Evolutionary conservation across 768 basidiomycete species (phyloP).

Genomic region (Gymnopilus dilepis): DNA sequence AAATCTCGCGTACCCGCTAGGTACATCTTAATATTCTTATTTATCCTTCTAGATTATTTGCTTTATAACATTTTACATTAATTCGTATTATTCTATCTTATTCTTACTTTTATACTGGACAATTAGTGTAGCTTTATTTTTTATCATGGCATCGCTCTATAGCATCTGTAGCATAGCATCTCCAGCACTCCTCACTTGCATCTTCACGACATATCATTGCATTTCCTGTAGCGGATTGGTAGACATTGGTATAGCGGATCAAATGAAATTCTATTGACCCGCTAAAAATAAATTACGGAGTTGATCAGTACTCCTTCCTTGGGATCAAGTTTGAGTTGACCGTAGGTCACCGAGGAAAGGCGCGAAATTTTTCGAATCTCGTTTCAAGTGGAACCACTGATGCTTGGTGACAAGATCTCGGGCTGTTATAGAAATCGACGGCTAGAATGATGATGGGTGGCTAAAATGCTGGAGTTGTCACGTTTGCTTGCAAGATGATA

Average conservation of each 20-base stretch:
- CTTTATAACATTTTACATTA: background rate
- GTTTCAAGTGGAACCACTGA: constrained; percentile 6
- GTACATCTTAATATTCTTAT: constrained; percentile 1
- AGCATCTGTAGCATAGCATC: constrained; percentile 6
- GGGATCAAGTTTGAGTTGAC: constrained; percentile 16
- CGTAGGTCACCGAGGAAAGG: constrained; percentile 14
- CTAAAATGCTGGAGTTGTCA: constrained; percentile 6
- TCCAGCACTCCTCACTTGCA: background rate
- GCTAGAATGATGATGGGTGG: background rate
- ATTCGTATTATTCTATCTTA: constrained; percentile 4
- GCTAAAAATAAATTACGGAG: constrained; percentile 15
- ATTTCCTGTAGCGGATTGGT: too few species aligned
- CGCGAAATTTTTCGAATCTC: constrained; percentile 2
- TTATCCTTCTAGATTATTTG: constrained; percentile 8
- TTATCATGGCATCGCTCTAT: background rate
- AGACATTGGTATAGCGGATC: constrained; percentile 20
- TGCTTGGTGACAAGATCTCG: background rate
- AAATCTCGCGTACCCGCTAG: background rate
- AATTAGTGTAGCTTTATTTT: background rate
- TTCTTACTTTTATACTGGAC: background rate
- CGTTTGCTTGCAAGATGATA: background rate
- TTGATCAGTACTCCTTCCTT: background rate
- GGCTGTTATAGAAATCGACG: constrained; percentile 3
- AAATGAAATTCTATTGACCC: background rate
- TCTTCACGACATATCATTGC: background rate